Base-by-base conservation (phyloP, 345 rosid genomes). In the Eucalyptus albens region DNA sequence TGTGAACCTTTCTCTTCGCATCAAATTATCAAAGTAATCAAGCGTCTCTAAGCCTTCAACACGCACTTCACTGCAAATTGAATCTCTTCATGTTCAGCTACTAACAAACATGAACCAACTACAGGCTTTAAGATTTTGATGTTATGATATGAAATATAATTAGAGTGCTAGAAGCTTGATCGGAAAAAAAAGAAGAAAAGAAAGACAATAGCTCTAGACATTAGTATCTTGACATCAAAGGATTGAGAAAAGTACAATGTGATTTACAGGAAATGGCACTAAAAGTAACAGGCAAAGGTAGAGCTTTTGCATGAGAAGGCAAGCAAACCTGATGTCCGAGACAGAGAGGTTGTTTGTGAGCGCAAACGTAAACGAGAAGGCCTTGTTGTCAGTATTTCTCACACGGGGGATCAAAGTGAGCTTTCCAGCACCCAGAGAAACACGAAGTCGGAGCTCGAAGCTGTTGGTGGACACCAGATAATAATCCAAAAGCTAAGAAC, bases 21-120 rank as follows among this genome's bases (percentile, higher is more conserved):
- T 93, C 89, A 96, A 91, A 94, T 95, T 95, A 90, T 97, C 99
- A 51, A 97, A 93, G 92, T 94, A 97, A 93, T 97, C 98, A 44
- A 97, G 98, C 6, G 99, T 97, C 97, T 97, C 99, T 96, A 97
- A 92, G 86, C 99, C 99, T 92, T 97, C 99, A 44, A 97, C 95
- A 6, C 99, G 97, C 60, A 97, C 99, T 96, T 97, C 99, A 90
- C 99, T 97, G 97, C 92, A 92, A 94, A 91, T 93, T 72, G 24
- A 77, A 77, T 86, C 40, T 50, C 56, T 85, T 45, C 22, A 7
- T 14, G 69, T 55, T 51, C 59, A 86, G 56, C 40, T 31, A 27
- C 42, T 31, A 40, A 86, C 47, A 86, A 86, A 86, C 42, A 55
- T 19, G 11, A 86, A 47, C 65, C 59, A 22, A 86, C 45, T 37